Evolutionary conservation across 2,329 filamentous ascomycete species (phyloP).

Genomic region (Daldinia sp.): DNA sequence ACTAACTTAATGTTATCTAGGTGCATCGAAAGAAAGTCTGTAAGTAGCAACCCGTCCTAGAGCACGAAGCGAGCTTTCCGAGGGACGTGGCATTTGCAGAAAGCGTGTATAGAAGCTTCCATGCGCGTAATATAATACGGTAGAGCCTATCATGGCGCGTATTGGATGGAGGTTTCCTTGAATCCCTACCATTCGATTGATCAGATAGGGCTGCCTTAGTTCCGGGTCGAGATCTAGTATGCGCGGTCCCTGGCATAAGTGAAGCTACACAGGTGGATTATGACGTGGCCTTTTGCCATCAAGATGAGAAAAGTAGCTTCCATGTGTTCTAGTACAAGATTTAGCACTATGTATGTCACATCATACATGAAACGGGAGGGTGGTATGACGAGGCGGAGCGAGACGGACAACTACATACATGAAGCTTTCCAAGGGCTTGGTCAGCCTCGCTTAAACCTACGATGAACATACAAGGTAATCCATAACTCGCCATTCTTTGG

Average conservation of each 20-base stretch:
- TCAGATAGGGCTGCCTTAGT: slow-evolving; percentile 3
- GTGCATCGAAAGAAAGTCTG: neutral
- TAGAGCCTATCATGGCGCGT: too few species aligned
- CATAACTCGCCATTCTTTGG: neutral
- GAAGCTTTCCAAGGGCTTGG: neutral
- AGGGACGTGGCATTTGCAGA: neutral
- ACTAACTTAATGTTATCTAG: neutral
- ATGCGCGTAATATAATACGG: neutral
- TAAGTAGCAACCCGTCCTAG: neutral
- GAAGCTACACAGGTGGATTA: neutral
- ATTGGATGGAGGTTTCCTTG: neutral
- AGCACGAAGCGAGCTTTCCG: neutral
- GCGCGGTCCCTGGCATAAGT: slow-evolving; percentile 2
- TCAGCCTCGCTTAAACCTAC: neutral
- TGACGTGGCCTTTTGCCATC: neutral
- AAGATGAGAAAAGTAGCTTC: neutral
- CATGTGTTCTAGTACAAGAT: neutral
- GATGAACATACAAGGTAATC: neutral
- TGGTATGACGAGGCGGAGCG: neutral
- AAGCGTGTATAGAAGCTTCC: neutral
- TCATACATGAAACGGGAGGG: neutral
- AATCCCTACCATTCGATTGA: neutral
- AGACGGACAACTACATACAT: neutral
- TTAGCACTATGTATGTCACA: neutral
- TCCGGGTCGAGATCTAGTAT: neutral